Conservation (phyloP, 2,329 filamentous ascomycete species). For the Curvularia lunata region DNA sequence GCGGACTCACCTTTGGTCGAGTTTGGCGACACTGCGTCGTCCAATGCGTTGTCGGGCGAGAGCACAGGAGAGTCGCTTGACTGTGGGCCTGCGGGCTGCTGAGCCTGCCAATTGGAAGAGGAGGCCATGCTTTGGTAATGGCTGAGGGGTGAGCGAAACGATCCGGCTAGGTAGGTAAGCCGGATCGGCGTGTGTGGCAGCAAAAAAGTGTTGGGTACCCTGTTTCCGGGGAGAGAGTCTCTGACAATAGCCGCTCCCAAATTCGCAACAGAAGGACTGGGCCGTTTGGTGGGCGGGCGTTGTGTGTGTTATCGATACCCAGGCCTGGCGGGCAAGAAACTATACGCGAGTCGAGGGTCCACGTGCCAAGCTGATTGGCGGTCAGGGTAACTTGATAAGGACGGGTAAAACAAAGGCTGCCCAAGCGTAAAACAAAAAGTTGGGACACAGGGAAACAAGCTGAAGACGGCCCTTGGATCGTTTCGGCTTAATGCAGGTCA, state of each 20-base stretch:
- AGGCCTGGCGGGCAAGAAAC: conserved; percentile 11
- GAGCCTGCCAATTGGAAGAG: conserved; percentile 35
- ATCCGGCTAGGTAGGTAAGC: conserved; percentile 13
- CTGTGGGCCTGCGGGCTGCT: conserved; percentile 24
- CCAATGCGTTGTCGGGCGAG: conserved; percentile 24
- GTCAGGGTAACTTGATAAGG: conserved; percentile 14
- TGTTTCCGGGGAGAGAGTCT: conserved; percentile 9
- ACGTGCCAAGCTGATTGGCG: conserved; percentile 44
- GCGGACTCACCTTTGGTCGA: conserved; percentile 45
- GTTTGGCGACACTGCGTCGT: conserved; percentile 39
- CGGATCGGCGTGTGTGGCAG: conserved; percentile 5
- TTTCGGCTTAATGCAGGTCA: neutral
- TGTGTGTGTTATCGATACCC: conserved; percentile 21
- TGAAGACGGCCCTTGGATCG: neutral
- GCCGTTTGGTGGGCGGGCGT: conserved; percentile 19
- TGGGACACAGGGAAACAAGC: neutral
- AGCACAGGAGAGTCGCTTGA: conserved; percentile 28
- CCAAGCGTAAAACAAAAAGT: neutral
- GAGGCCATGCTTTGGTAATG: conserved; percentile 36
- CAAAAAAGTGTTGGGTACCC: neutral
- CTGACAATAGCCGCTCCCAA: conserved; percentile 20
- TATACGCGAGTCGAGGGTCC: conserved; percentile 27
- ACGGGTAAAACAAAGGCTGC: neutral
- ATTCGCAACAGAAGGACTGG: conserved; percentile 22
- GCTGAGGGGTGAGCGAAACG: conserved; percentile 2